Percentiles rank a stretch among this genome's conserved stretches.
Conservation (phyloP, 2,329 filamentous ascomycete species). For the Colletotrichum orchidophilum region DNA sequence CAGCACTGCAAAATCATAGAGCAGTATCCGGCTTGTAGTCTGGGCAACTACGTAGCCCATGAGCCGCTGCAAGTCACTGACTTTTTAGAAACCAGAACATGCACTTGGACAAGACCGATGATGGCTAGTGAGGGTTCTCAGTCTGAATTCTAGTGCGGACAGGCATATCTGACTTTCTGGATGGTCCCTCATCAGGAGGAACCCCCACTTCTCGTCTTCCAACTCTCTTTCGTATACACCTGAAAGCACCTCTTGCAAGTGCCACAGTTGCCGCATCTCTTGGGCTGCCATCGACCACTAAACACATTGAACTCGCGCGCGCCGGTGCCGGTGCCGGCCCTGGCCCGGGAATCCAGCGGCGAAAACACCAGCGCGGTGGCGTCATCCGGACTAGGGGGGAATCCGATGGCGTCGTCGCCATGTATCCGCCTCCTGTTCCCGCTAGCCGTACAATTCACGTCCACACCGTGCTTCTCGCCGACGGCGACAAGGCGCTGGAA, state of each 20-base stretch:
- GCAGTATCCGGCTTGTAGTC: too few relatives aligned
- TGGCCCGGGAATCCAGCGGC: background rate
- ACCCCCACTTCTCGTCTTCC: background rate
- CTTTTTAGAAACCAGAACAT: too few relatives aligned
- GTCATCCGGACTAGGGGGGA: background rate
- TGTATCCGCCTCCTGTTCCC: background rate
- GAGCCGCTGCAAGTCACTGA: too few relatives aligned
- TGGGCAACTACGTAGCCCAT: too few relatives aligned
- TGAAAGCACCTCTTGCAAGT: background rate
- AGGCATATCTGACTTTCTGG: too few relatives aligned
- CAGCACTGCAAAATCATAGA: too few relatives aligned
- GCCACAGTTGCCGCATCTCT: conserved; percentile 8
- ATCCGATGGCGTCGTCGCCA: background rate
- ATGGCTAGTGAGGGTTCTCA: too few relatives aligned
- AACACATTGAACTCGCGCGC: background rate
- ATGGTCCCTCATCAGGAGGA: too few relatives aligned
- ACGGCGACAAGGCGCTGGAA: conserved; percentile 4
- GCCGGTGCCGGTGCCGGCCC: background rate
- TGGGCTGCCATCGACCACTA: background rate
- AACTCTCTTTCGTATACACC: background rate
- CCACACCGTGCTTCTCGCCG: background rate
- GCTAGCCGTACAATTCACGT: background rate
- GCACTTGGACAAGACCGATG: too few relatives aligned
- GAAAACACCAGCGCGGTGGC: background rate
- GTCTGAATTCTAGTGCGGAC: too few relatives aligned